phyloP scores from a whole-genome alignment of 164 flowering plant genomes.

The Aristolochia californica region DNA sequence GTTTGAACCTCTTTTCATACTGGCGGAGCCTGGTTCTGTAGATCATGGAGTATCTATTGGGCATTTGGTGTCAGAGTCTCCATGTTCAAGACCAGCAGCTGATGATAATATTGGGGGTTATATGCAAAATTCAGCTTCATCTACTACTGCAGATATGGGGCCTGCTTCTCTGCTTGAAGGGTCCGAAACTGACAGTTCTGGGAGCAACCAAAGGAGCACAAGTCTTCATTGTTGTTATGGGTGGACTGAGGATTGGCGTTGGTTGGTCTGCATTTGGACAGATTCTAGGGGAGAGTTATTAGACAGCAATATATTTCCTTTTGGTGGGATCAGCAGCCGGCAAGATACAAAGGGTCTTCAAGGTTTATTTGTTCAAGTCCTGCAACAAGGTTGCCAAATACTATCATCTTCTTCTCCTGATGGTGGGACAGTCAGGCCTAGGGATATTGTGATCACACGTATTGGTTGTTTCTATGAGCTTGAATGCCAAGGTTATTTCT shows the following conservation, averaged over 20 bases:
- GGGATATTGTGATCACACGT: constrained; percentile 88
- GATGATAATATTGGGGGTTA: constrained; percentile 56
- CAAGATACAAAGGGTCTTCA: constrained; percentile 98
- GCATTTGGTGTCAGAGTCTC: constrained; percentile 34
- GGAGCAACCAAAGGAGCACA: constrained; percentile 37
- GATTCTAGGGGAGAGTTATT: constrained; percentile 95
- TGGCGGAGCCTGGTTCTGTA: constrained; percentile 77
- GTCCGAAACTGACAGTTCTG: constrained; percentile 46
- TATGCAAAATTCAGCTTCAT: constrained; percentile 36
- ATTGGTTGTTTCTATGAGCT: constrained; percentile 93
- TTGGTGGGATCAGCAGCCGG: constrained; percentile 94
- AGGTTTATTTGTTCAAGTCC: constrained; percentile 76
- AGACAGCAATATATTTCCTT: constrained; percentile 90
- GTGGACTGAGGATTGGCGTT: constrained; percentile 99
- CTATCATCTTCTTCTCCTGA: constrained; percentile 65
- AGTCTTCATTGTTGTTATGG: constrained; percentile 97
- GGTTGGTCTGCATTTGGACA: constrained; percentile 95
- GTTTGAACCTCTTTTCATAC: constrained; percentile 96
- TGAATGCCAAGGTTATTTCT: constrained; percentile 71
- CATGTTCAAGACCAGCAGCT: constrained; percentile 21
- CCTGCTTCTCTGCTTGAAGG: constrained; percentile 52
- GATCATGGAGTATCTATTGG: constrained; percentile 55
- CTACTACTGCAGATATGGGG: constrained; percentile 45
- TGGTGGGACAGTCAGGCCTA: constrained; percentile 45
- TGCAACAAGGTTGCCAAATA: constrained; percentile 82